Conservation (phyloP, 495 filamentous ascomycete species). For the Trypethelium eluteriae region DNA sequence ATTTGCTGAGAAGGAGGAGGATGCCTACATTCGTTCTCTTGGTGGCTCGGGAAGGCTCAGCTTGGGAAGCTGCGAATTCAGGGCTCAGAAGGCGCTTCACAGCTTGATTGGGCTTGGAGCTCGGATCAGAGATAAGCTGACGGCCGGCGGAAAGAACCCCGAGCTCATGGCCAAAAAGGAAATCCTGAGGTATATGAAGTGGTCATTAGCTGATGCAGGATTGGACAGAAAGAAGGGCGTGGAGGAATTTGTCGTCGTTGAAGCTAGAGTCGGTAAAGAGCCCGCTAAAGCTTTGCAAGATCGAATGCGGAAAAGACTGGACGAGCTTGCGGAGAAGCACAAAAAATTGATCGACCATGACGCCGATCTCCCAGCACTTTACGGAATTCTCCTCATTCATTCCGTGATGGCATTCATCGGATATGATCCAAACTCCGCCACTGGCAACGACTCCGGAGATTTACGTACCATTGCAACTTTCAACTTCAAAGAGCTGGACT, state of each 20-base stretch:
- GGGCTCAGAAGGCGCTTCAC: slow-evolving; percentile 26
- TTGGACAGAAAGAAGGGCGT: slow-evolving; percentile 19
- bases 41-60: slow-evolving; percentile 17
- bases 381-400: slow-evolving; percentile 31
- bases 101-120: slow-evolving; percentile 30
- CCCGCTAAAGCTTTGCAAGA: slow-evolving; percentile 14
- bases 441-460: slow-evolving; percentile 12
- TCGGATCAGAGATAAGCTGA: slow-evolving; percentile 26
- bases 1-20: slow-evolving; percentile 41
- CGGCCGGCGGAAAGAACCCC: slow-evolving; percentile 11
- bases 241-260: slow-evolving; percentile 29
- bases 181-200: slow-evolving; percentile 29
- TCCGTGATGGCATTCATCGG: slow-evolving; percentile 31
- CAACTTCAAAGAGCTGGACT: slow-evolving; percentile 27
- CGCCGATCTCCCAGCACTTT: slow-evolving; percentile 31
- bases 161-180: slow-evolving; percentile 13
- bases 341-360: slow-evolving; percentile 20
- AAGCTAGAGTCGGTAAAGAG: slow-evolving; percentile 19
- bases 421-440: slow-evolving; percentile 22
- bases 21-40: slow-evolving; percentile 42
- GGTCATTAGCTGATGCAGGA: slow-evolving; percentile 28
- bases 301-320: not conserved
- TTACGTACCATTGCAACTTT: slow-evolving; percentile 31
- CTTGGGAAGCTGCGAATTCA: slow-evolving; percentile 11
- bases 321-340: slow-evolving; percentile 23